Base-by-base conservation (phyloP, 495 filamentous ascomycete species). In the Penicillium argentinense region DNA sequence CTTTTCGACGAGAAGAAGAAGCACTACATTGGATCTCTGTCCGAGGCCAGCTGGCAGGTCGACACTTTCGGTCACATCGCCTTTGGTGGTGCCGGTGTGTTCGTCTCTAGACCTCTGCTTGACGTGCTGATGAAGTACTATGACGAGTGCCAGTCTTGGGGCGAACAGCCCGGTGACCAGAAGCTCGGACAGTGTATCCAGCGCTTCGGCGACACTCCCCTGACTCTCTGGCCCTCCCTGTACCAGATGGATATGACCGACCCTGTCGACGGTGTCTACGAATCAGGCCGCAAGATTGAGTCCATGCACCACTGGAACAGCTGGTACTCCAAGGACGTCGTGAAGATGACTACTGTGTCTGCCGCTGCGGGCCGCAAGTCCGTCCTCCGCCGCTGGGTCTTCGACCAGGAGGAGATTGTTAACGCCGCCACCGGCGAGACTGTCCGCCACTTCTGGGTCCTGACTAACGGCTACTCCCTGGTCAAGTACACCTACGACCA, bases 1-100 rank as follows among this genome's bases (percentile, higher is more conserved):
- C 63, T 76, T 2, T 74, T 82, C 54, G 74, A 86, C 54, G 66
- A 76, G 47, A 63, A 51, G 25, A 66, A 70, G 46, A 74, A 77
- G 26, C 53, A 72, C 42, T 85, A 84, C 60, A 74, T 88, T 43
- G 84, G 82, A 36, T 79, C 78, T 9, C 68, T 84, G 12, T 83
- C 83, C 0, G 85, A 89, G 51, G 79, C 82, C 54, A 79, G 77
- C 51, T 65, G 71, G 61, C 74, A 81, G 44, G 76, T 86, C 9
- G 63, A 72, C 17, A 72, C 60, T 14, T 86, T 80, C 56, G 84
- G 85, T 3, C 72, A 79, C 56, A 81, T 85, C 67, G 83, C 81
- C 11, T 87, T 80, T 54, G 84, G 85, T 47, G 85, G 85, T 47
- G 85, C 82, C 13, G 85, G 85, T 54, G 72, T 84, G 16, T 87